Evolutionary conservation across 805 yeast species (phyloP), one percentile per base, ranked within the genome.

Genomic region (Saturnispora kantuleensis): DNA sequence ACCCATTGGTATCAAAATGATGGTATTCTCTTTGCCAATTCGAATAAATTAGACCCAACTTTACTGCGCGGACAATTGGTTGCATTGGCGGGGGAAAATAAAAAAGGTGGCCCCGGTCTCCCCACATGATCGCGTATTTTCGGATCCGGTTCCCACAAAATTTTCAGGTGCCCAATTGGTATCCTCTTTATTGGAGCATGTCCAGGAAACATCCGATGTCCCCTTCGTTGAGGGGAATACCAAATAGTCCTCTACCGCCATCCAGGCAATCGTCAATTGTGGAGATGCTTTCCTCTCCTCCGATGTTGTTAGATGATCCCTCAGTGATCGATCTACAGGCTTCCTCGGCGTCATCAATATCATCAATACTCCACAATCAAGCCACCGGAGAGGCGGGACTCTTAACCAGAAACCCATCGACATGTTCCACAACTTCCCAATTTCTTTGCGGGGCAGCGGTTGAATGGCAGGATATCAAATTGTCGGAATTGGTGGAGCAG

Each of bases 281-380:
- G 35, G 90, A 83, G 58, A 64, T 83, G 66, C 64, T 83, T 31
- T 77, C 84, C 12, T 77, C 88, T 4, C 93, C 93, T 0, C 93
- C 90, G 2, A 83, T 21, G 26, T 21, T 81, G 2, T 59, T 81
- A 45, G 76, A 67, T 11, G 53, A 45, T 9, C 45, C 45, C 2
- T 28, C 31, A 11, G 45, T 36, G 13, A 36, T 37, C 13, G 39
- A 50, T 44, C 35, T 38, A 38, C 31, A 45, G 26, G 36, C 21
- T 7, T 42, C 48, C 2, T 45, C 50, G n/a, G 16, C 40, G 4
- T 34, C 44, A 9, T 45, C 44, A 8, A 18, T 35, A 35, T 16
- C 18, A 21, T 21, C 26, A 21, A 21, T 21, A 21, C 26, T 21
- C 8, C 26, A 21, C 26, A 18, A 16, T 16, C 41, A 29, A 38